Conservation (phyloP, 768 basidiomycete species). For the Mycena alexandri region DNA sequence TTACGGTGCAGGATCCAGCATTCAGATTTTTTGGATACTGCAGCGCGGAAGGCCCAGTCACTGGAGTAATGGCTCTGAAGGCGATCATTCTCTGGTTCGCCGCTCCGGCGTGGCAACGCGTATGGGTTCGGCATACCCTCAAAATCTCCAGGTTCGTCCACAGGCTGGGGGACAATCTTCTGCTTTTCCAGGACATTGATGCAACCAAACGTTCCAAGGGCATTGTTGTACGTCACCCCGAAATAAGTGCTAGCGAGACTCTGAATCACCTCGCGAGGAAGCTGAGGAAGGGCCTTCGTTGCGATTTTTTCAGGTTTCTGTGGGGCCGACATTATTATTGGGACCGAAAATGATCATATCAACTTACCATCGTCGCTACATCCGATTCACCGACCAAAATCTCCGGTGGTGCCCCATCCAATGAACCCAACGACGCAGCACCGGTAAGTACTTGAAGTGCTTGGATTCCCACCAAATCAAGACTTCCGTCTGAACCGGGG, state of each 20-base stretch:
- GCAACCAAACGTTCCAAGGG: background rate
- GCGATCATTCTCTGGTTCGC: background rate
- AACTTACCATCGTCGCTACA: no score
- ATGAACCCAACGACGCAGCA: background rate
- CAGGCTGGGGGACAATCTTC: background rate
- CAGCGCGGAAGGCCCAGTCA: conserved; percentile 6
- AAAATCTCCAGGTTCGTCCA: background rate
- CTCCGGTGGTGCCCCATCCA: background rate
- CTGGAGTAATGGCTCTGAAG: background rate
- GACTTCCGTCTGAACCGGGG: background rate
- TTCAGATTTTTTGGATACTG: background rate
- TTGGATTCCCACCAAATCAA: conserved; percentile 2
- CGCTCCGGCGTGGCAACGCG: background rate
- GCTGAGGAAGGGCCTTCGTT: background rate
- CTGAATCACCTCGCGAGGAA: background rate
- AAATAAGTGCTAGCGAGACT: background rate
- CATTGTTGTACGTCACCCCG: background rate
- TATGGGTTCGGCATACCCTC: background rate
- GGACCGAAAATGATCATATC: no score
- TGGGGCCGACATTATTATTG: no score
- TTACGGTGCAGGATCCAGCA: background rate
- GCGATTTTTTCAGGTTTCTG: no score
- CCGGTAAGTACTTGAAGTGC: conserved; percentile 2
- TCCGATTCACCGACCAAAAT: background rate
- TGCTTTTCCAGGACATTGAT: background rate